Percentiles rank a stretch among this genome's conserved stretches.
These are phyloP conservation scores for Diutina mesorugosa DNA, from an alignment of 1,139 yeast genomes.

Conservation along the genomic window DNA sequence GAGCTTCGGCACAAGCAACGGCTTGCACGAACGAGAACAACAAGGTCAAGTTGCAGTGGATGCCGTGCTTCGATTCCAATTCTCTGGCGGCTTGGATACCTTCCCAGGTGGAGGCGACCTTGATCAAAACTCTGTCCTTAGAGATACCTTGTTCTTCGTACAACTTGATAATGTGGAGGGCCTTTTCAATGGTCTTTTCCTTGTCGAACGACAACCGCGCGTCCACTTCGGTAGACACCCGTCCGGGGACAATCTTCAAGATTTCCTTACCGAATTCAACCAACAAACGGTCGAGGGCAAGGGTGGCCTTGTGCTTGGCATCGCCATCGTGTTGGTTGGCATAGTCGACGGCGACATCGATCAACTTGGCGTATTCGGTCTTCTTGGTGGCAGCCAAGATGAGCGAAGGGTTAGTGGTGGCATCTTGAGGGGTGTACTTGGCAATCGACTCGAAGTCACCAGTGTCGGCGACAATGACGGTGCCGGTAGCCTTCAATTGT, in stretches of 20 bases:
- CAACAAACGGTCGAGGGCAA: slow-evolving; percentile 83
- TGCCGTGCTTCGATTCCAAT: slow-evolving; percentile 78
- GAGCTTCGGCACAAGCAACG: slow-evolving; percentile 98
- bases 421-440: slow-evolving; percentile 97
- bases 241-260: slow-evolving; percentile 92
- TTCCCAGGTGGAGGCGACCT: slow-evolving; percentile 97
- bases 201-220: slow-evolving; percentile 95
- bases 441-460: slow-evolving; percentile 98
- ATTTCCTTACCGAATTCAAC: slow-evolving; percentile 96
- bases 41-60: slow-evolving; percentile 92
- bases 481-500: slow-evolving; percentile 89
- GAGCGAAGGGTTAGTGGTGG: slow-evolving; percentile 97
- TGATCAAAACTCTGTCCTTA: slow-evolving; percentile 86
- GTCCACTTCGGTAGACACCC: slow-evolving; percentile 98
- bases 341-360: slow-evolving; percentile 82
- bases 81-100: slow-evolving; percentile 98
- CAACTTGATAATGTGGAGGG: slow-evolving; percentile 72
- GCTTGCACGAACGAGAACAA: slow-evolving; percentile 95
- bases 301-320: slow-evolving; percentile 35
- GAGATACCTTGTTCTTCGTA: slow-evolving; percentile 74
- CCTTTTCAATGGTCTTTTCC: slow-evolving; percentile 87
- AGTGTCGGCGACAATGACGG: slow-evolving; percentile 94
- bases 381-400: slow-evolving; percentile 92
- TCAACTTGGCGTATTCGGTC: slow-evolving; percentile 77
- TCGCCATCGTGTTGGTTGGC: slow-evolving; percentile 57